Evolutionary conservation across 257 asterid genomes (phyloP), one percentile per base, ranked within the genome.

Genomic region (Capsicum pubescens): DNA sequence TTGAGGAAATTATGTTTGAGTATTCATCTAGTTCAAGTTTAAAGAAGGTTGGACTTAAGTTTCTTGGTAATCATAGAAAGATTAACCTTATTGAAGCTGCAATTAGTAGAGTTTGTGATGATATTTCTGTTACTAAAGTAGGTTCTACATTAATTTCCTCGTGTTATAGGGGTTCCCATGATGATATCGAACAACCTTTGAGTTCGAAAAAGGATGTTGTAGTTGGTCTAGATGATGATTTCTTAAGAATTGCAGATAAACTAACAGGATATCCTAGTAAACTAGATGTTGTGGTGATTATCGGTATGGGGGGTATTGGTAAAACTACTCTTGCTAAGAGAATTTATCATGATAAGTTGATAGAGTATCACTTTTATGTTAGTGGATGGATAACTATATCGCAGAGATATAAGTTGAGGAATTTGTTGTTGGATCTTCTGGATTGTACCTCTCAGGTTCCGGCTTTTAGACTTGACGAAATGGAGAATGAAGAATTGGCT

Each of bases 371-470:
- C 50, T 88, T 88, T 79, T 35, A 84, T 82, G 80, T 82, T 8
- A 86, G 84, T 14, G 90, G 86, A 3, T 88, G 89, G 90, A 71
- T 88, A 42, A 86, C 85, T 3, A 77, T 86, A n/a, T 86, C 90
- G 6, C 89, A 84, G 44, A 79, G 82, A 12, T 88, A 85, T 76
- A 57, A 21, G 15, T 14, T 83, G 48, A 81, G 67, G 60, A 61
- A 67, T 21, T 57, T 83, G 59, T 52, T 88, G 16, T 52, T 85
- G 12, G 83, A 81, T 44, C 84, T 88, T 52, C 36, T 88, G 35
- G 72, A 55, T 9, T 76, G 56, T 46, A 56, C 84, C 4, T 39
- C 44, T 39, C 4, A 4, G 76, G 55, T 61, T 88, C 44, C 44
- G 44, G 36, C 60, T 61, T 15, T 82, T 80, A 46, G 82, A 84